Evolutionary conservation across 345 rosid genomes (phyloP).

Genomic region (Populus alba): DNA sequence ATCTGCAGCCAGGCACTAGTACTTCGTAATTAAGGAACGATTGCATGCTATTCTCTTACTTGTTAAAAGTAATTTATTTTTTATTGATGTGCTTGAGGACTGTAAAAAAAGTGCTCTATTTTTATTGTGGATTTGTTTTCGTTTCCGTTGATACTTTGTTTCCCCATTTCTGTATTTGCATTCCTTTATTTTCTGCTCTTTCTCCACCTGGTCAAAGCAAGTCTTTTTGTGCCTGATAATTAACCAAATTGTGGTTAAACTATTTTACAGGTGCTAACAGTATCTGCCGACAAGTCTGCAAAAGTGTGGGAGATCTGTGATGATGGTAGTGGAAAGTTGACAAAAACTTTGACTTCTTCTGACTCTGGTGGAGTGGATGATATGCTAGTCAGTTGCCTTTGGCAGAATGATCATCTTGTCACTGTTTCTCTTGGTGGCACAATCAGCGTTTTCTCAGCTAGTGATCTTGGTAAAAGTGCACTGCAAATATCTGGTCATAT

Average conservation of each 20-base stretch:
- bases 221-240: not conserved
- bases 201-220: not conserved
- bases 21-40: not conserved
- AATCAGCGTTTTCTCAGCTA: constrained; percentile 66
- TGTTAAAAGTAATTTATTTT: not conserved
- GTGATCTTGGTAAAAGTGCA: constrained; percentile 73
- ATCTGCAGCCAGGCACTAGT: not conserved
- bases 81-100: not conserved
- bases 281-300: constrained; percentile 95
- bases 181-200: not conserved
- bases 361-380: constrained; percentile 84
- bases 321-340: constrained; percentile 61
- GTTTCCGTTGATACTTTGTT: not conserved
- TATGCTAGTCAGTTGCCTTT: constrained; percentile 94
- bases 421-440: constrained; percentile 91
- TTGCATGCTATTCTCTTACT: not conserved
- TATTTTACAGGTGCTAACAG: constrained; percentile 66
- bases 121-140: not conserved
- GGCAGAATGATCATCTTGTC: constrained; percentile 86
- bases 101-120: not conserved
- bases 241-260: constrained; percentile 1
- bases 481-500: constrained; percentile 73
- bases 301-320: constrained; percentile 89
- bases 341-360: constrained; percentile 60
- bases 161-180: not conserved